Evolutionary conservation across 2,329 filamentous ascomycete species (phyloP), one percentile per base, ranked within the genome.

Genomic region (Nigrospora sphaerica): DNA sequence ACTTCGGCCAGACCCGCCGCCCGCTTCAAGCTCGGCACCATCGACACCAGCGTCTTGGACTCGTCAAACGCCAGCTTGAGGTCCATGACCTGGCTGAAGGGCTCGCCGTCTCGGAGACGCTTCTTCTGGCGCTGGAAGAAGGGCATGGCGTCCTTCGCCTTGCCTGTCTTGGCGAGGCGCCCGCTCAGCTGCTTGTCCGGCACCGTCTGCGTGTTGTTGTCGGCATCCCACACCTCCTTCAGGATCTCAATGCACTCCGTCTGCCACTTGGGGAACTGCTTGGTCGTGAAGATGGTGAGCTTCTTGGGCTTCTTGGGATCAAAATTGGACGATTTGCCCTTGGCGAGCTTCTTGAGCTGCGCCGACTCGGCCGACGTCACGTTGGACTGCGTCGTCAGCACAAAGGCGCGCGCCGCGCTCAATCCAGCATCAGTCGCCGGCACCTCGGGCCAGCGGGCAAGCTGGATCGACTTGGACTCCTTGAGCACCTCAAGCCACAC

Each of bases 101-200:
- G 69, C 67, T 92, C 81, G 51, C 87, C 85, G 42, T 76, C 74
- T 47, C 89, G 75, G 46, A 98, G 78, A 44, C 88, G 81, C 66
- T 80, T 87, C 83, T 96, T 96, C 49, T 97, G 73, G 7, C 66
- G 70, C 70, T 97, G 91, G 42, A 96, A 84, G 61, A 96, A 97
- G 0, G 93, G 93, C 92, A 97, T 97, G 3, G 90, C 92, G 71
- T 95, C 93, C 81, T 97, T 98, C 78, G 90, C 89, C 69, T 95
- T 88, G 38, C 82, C 83, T 61, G 89, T 75, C 74, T 95, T 95
- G 56, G 81, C 82, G 48, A 96, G 84, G 61, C 83, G 79, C 54
- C 81, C 83, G 58, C 83, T 87, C 40, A 96, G 73, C 47, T 80
- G 81, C 73, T 95, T 95, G 64, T 95, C 88, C 23, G 49, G 50